Base-by-base conservation (phyloP, 345 rosid species). In the Salix viminalis region DNA sequence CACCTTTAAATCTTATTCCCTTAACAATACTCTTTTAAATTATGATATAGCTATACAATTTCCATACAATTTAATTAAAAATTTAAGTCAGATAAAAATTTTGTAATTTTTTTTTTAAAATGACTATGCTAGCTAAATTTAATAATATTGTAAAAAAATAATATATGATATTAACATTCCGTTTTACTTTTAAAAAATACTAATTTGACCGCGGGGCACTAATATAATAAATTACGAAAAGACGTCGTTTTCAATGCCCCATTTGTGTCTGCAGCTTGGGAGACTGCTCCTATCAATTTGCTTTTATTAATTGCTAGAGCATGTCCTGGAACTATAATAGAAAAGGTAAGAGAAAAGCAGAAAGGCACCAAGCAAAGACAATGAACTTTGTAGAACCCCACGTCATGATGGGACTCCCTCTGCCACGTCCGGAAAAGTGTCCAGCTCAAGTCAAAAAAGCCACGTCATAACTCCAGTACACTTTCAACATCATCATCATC, bases 371-470 rank as follows among this genome's bases (percentile, higher is more conserved):
- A 44, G 60, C 37, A 44, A 65, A 74, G 70, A 74, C 77, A 65
- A 46, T 37, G 60, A 64, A 32, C 61, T 74, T 65, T 65, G 46
- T 7, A 46, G 34, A 30, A 48, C 21, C 44, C 75, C 77, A 28
- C 56, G 18, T n/a, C 67, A 75, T 46, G 72, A 75, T 66, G 77
- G 64, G 77, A 75, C 77, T 34, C 6, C 71, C 9, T 30, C 77
- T 16, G 52, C 23, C 23, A n/a, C 58, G 3, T 24, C 39, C 56
- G n/a, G 15, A 73, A 18, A 61, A 58, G 52, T 14, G 14, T n/a
- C 5, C 11, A n/a, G 5, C 23, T 11, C 23, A 52, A 7, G 50
- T 13, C 1, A 18, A 18, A 6, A 6, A 19, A 19, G 18, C 34
- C 36, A 32, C 65, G 34, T 34, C 34, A 50, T 18, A 2, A 18